phyloP scores from a whole-genome alignment of 139 green algal genomes.

The Astrephomene gubernaculifera region DNA sequence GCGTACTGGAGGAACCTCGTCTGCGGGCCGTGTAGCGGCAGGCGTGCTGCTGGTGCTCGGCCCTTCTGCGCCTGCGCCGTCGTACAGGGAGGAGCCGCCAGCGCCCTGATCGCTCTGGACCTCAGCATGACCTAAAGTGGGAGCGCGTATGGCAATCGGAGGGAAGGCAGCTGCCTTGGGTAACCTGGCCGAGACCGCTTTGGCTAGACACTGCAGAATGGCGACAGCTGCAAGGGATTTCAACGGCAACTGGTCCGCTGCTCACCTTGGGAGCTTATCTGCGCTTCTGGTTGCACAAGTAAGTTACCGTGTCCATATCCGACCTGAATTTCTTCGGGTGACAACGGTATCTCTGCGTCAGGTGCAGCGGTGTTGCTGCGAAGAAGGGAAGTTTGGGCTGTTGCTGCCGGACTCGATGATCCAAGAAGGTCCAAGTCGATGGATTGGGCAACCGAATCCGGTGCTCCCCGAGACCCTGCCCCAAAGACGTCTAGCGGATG shows the following conservation, averaged over 20 bases:
- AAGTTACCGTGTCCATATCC: neutral
- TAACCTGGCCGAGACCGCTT: too few species aligned
- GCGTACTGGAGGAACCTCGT: neutral
- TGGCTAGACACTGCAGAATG: neutral
- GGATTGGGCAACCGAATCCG: neutral
- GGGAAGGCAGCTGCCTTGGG: too few species aligned
- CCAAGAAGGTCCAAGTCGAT: constrained; percentile 28
- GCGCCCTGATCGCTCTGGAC: neutral
- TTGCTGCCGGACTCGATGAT: neutral
- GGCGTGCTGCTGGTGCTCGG: constrained; percentile 24
- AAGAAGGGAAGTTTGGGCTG: neutral
- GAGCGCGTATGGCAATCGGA: too few species aligned
- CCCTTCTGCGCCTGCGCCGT: neutral
- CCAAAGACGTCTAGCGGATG: neutral
- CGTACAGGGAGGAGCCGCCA: neutral
- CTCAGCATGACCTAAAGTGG: neutral
- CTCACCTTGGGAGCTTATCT: neutral
- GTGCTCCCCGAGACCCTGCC: neutral
- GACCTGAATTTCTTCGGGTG: constrained; percentile 3
- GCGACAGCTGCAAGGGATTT: constrained; percentile 6
- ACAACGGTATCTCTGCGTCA: neutral
- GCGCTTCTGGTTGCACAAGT: neutral
- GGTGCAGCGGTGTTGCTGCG: neutral
- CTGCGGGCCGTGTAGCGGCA: neutral
- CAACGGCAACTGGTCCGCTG: neutral